Evolutionary conservation across 306 rosid genomes (phyloP).

Genomic region (Begonia fuchsioides): DNA sequence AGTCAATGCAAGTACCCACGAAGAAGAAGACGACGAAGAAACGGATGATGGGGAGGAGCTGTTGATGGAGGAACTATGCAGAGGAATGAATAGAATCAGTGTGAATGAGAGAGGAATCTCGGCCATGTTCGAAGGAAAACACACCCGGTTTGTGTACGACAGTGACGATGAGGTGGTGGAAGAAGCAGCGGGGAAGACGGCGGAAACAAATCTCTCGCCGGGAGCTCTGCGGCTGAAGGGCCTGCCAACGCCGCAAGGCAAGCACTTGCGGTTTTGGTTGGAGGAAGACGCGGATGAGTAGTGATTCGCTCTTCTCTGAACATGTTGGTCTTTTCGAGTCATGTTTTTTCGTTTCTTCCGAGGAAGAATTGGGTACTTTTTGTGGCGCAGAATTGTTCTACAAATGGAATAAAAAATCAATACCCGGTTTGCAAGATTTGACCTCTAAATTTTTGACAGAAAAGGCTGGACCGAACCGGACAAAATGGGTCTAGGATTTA

Average conservation of each 20-base stretch:
- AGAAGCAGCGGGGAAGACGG: constrained; percentile 20
- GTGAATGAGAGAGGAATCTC: constrained; percentile 30
- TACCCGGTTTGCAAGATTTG: no score
- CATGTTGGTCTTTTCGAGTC: no score
- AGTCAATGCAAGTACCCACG: constrained; percentile 55
- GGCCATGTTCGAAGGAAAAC: constrained; percentile 55
- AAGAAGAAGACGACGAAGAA: constrained; percentile 38
- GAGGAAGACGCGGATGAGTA: constrained; percentile 14
- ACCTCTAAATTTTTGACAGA: no score
- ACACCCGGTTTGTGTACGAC: constrained; percentile 59
- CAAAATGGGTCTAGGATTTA: no score
- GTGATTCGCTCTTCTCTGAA: no score
- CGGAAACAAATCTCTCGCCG: constrained; percentile 12
- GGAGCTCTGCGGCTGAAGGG: constrained; percentile 45
- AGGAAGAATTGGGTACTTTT: no score
- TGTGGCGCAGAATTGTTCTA: no score
- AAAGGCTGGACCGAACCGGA: no score
- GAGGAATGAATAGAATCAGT: constrained; percentile 41
- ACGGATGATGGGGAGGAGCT: constrained; percentile 11
- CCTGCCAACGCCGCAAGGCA: constrained; percentile 73
- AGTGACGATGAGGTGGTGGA: constrained; percentile 69
- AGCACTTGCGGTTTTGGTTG: constrained; percentile 56
- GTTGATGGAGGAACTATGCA: constrained; percentile 52
- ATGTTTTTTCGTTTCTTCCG: no score
- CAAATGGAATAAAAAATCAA: no score